Base-by-base conservation (phyloP, 371 early-diverging fungal species). In the Mortierella sp. region DNA sequence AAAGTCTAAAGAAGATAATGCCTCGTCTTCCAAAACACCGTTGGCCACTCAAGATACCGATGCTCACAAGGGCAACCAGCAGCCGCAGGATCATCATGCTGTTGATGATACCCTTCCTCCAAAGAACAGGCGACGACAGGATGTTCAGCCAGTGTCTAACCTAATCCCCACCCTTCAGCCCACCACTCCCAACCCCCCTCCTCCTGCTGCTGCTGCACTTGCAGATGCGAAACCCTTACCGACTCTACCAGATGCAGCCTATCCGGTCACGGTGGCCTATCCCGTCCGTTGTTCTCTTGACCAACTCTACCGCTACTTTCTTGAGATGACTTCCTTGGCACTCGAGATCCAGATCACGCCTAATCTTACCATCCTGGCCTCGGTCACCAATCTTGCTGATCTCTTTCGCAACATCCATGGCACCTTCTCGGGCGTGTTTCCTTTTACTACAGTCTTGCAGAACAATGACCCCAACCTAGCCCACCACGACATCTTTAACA, bases 381-480 rank as follows among this genome's bases (percentile, higher is more conserved):
- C 86, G 2, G 80, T 85, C 21, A 75, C 86, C 48, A 82, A 82
- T 38, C 35, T 85, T 16, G 65, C 70, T 5, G 82, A 81, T 58
- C 77, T 85, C 38, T 74, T 85, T 46, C 79, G 60, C 46, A 82
- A 85, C 55, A 78, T 82, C 60, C 72, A 85, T 32, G 75, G 82
- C 6, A 82, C 86, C 32, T 85, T 85, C 70, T 85, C 86, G 1
- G 86, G 86, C 49, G 82, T 82, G 32, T 85, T 82, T 71, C 70
- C 86, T 5, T 81, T 82, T 71, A 58, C 80, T 5, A 72, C 65
- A 1, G 73, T 78, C 46, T 27, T 78, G 16, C 72, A 75, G n/a
- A 80, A 80, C 44, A 72, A 71, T 21, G n/a, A 76, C 3, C 75
- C 78, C 11, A 38, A 63, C 16, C 70, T 79, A 6, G 29, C 29